phyloP scores from a whole-genome alignment of 805 yeast species.

The Nakazawaea anatomiae region DNA sequence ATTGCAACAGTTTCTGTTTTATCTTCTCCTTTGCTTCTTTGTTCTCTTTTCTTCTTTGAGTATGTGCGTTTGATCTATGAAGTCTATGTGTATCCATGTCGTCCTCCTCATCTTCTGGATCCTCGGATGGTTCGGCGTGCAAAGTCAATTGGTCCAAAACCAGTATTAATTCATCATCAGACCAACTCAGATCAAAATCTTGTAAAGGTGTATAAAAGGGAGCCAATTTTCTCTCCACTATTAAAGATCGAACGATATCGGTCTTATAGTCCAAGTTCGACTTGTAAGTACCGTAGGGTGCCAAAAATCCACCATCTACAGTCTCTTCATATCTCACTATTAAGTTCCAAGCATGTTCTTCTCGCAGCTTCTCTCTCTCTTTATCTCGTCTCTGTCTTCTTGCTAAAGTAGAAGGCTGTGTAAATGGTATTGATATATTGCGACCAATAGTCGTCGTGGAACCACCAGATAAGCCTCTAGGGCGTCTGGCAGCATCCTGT shows the following conservation, averaged over 20 bases:
- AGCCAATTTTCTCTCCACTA: constrained; percentile 66
- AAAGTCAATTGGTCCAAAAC: constrained; percentile 44
- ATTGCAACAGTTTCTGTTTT: constrained; percentile 29
- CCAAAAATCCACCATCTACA: constrained; percentile 92
- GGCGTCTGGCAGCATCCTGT: constrained; percentile 16
- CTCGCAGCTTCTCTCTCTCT: constrained; percentile 50
- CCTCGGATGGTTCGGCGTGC: constrained; percentile 45
- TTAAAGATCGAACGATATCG: constrained; percentile 63
- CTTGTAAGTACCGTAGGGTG: constrained; percentile 86
- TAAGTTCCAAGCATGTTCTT: constrained; percentile 48
- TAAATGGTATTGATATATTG: constrained; percentile 11
- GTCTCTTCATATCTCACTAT: constrained; percentile 58
- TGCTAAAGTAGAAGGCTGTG: constrained; percentile 14
- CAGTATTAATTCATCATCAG: constrained; percentile 58
- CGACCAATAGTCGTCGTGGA: neutral
- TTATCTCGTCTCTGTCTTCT: constrained; percentile 36
- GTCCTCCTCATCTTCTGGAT: constrained; percentile 45
- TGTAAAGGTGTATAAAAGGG: constrained; percentile 90
- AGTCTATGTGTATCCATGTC: constrained; percentile 58
- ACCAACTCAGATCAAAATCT: constrained; percentile 69
- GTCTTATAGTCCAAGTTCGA: constrained; percentile 71
- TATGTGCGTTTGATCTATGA: constrained; percentile 37
- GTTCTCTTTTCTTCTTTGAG: constrained; percentile 41
- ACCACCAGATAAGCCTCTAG: constrained; percentile 10
- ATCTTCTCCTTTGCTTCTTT: constrained; percentile 35